A percentile compares a stretch with the other conserved stretches of the same genome.
Conservation (phyloP, 176 grass and related monocot genomes). For the Puya raimondii region DNA sequence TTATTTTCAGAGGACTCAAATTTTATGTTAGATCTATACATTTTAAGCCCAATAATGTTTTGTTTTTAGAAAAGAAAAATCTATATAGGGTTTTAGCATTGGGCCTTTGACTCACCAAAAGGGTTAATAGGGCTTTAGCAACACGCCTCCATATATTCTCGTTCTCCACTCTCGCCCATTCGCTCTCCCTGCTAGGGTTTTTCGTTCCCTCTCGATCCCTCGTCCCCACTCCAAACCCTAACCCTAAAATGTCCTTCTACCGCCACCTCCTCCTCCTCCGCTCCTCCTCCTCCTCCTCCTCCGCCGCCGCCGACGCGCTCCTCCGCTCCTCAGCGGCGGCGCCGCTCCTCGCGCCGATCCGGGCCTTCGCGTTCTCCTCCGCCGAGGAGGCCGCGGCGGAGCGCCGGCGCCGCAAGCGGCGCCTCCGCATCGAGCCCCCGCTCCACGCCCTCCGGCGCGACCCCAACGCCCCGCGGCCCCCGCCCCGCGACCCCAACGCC, state of each 20-base stretch:
- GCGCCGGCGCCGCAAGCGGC: neutral
- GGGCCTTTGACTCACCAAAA: neutral
- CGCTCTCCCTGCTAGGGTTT: neutral
- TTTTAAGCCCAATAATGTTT: too few species aligned
- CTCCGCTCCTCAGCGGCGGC: neutral
- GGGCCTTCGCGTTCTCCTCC: neutral
- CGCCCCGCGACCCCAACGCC: slow-evolving; percentile 20
- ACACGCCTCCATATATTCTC: neutral
- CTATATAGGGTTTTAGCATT: neutral
- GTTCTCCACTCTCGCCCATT: neutral
- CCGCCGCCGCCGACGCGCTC: neutral
- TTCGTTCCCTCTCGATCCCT: neutral
- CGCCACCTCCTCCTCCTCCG: neutral
- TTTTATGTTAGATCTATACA: too few species aligned
- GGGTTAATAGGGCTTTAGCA: too few species aligned
- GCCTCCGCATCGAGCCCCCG: slow-evolving; percentile 35
- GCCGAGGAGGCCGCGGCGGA: neutral
- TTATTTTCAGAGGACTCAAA: too few species aligned
- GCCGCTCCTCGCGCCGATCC: neutral
- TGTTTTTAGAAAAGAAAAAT: neutral
- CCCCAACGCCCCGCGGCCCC: slow-evolving; percentile 20
- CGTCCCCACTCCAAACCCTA: too few species aligned
- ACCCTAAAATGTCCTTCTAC: neutral
- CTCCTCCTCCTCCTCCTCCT: neutral
- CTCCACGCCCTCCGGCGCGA: slow-evolving; percentile 39